phyloP scores from a whole-genome alignment of 306 rosid species.

The Adenanthera pavonina region DNA sequence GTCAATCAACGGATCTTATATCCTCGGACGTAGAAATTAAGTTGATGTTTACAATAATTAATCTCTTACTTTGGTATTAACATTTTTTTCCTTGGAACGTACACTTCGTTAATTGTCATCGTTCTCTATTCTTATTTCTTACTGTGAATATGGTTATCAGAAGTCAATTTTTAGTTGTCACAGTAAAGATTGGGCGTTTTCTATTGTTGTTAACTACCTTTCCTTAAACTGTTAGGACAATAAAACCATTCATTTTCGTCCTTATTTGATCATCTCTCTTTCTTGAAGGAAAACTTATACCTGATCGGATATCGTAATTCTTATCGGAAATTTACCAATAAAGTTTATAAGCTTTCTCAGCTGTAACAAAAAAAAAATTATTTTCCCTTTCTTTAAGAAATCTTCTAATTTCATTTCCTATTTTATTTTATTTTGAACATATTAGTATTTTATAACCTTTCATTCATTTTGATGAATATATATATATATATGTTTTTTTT shows the following conservation, averaged over 20 bases:
- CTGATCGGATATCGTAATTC: neutral
- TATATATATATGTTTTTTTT: neutral
- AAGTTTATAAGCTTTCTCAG: neutral
- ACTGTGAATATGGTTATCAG: neutral
- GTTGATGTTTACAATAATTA: neutral
- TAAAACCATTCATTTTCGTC: constrained; percentile 30
- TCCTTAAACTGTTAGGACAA: constrained; percentile 25
- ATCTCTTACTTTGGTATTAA: constrained; percentile 23
- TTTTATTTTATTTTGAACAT: neutral
- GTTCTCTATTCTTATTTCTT: neutral
- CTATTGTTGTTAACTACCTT: constrained; percentile 25
- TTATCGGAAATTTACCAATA: neutral
- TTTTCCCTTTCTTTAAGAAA: neutral
- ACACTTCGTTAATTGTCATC: neutral
- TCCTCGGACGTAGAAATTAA: constrained; percentile 6
- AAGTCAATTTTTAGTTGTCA: constrained; percentile 50
- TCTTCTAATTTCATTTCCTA: neutral
- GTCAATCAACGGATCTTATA: constrained; percentile 14
- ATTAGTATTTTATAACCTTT: too few species aligned
- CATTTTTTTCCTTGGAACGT: too few species aligned
- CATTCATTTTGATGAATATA: neutral
- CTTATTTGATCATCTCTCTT: neutral
- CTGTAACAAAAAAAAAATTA: neutral
- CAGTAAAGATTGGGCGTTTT: constrained; percentile 28
- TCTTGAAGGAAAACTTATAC: neutral